These are phyloP conservation scores for Pleurozium schreberi DNA, from an alignment of 225 moss, liverwort and hornwort species.

Conservation along the genomic window DNA sequence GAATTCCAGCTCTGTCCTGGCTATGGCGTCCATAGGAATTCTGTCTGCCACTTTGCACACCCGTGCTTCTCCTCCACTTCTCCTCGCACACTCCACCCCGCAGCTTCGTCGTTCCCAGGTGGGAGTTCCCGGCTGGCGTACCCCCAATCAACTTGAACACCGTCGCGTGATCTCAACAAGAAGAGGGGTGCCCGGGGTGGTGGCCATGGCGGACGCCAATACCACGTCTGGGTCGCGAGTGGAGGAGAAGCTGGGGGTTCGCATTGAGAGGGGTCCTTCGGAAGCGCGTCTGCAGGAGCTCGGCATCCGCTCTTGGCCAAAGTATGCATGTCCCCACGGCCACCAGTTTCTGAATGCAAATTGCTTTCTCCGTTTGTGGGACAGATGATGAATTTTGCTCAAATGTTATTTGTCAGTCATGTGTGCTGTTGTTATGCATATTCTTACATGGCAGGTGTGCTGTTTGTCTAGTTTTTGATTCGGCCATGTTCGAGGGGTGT, in stretches of 20 bases:
- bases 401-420: no score
- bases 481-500: background rate
- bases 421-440: background rate
- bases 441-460: background rate
- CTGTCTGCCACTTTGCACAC: background rate
- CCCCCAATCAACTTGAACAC: background rate
- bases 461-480: background rate
- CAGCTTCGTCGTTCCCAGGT: background rate
- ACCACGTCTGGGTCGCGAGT: slow-evolving; percentile 20
- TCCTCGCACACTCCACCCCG: background rate
- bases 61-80: background rate
- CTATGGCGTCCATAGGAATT: background rate
- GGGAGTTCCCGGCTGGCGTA: background rate
- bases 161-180: background rate
- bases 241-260: slow-evolving; percentile 47
- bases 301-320: slow-evolving; percentile 45
- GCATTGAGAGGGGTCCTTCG: slow-evolving; percentile 27
- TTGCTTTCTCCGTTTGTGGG: background rate
- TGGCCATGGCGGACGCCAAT: slow-evolving; percentile 25
- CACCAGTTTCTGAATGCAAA: background rate
- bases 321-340: background rate
- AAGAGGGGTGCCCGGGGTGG: background rate
- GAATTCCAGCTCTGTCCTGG: background rate
- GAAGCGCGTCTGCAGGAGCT: slow-evolving; percentile 42
- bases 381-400: background rate